Conservation (phyloP, 2,329 filamentous ascomycete species). For the Diaporthe sp. region DNA sequence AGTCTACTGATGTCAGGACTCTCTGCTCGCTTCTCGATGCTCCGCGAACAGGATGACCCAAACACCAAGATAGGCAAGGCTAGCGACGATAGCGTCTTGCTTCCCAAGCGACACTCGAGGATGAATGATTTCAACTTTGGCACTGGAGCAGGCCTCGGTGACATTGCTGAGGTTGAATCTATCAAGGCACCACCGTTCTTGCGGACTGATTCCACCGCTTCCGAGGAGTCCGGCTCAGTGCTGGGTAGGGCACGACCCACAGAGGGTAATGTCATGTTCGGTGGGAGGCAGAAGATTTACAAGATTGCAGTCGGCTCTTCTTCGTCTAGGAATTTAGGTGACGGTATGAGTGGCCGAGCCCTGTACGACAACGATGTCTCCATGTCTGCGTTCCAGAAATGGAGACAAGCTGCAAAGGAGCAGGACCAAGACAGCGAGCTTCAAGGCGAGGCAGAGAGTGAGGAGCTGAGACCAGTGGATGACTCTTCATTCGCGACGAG, state of each 20-base stretch:
- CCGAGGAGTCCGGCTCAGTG: conserved; percentile 79
- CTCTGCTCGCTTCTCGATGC: conserved; percentile 96
- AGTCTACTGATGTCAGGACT: conserved; percentile 96
- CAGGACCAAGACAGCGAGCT: conserved; percentile 48
- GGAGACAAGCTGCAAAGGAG: conserved; percentile 70
- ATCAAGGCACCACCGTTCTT: conserved; percentile 69
- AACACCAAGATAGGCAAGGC: conserved; percentile 91
- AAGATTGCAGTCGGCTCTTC: conserved; percentile 73
- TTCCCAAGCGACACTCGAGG: conserved; percentile 82
- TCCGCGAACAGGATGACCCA: conserved; percentile 93
- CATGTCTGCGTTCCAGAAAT: conserved; percentile 84
- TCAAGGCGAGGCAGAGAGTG: conserved; percentile 48
- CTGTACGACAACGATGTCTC: conserved; percentile 90
- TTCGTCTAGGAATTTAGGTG: conserved; percentile 53
- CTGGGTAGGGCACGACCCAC: conserved; percentile 85
- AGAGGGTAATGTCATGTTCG: conserved; percentile 94
- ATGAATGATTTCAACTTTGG: conserved; percentile 75
- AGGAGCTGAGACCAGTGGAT: conserved; percentile 44
- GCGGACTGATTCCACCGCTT: conserved; percentile 73
- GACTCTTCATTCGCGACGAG: conserved; percentile 49
- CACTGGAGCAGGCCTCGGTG: conserved; percentile 67
- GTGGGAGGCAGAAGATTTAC: conserved; percentile 95
- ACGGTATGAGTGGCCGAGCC: conserved; percentile 71
- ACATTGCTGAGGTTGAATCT: conserved; percentile 93
- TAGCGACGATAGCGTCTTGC: conserved; percentile 92